These are phyloP conservation scores for Kodamaea arcana DNA, from an alignment of 1,139 yeast genomes.

Conservation along the genomic window DNA sequence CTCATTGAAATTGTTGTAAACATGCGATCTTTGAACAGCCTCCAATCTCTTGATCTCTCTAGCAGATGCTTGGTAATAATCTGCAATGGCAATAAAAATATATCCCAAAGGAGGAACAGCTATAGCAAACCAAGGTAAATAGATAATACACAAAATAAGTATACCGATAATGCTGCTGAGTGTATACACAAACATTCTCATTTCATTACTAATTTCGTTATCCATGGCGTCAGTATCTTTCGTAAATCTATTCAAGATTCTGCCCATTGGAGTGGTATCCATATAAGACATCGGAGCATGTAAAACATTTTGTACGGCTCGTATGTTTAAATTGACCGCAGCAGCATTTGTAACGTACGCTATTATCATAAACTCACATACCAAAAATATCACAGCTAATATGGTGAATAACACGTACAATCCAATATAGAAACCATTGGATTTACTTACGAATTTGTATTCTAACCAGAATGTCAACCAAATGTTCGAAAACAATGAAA, in stretches of 20 bases:
- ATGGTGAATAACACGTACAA: constrained; percentile 56
- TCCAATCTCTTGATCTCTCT: constrained; percentile 83
- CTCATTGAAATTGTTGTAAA: constrained; percentile 76
- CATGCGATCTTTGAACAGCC: constrained; percentile 69
- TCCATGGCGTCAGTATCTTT: constrained; percentile 84
- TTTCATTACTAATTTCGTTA: constrained; percentile 62
- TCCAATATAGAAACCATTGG: constrained; percentile 66
- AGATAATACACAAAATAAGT: constrained; percentile 61
- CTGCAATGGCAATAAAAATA: constrained; percentile 35
- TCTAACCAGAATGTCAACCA: constrained; percentile 88
- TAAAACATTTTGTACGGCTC: constrained; percentile 38
- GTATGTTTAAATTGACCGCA: constrained; percentile 29
- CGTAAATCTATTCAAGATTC: constrained; percentile 65
- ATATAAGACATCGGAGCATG: constrained; percentile 56
- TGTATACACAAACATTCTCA: constrained; percentile 49
- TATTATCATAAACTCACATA: constrained; percentile 41
- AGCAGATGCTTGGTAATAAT: constrained; percentile 62
- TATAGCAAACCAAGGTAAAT: constrained; percentile 57
- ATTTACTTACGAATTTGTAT: constrained; percentile 42
- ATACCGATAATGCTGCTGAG: constrained; percentile 58
- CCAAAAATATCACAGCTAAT: constrained; percentile 33
- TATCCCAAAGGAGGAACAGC: constrained; percentile 40
- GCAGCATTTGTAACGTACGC: constrained; percentile 51
- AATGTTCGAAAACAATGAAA: constrained; percentile 61
- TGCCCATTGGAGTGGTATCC: constrained; percentile 64